A percentile compares a stretch with the other conserved stretches of the same genome.
These are phyloP conservation scores for Monosporascus sp. DNA, from an alignment of 2,329 filamentous ascomycete genomes.

Conservation along the genomic window DNA sequence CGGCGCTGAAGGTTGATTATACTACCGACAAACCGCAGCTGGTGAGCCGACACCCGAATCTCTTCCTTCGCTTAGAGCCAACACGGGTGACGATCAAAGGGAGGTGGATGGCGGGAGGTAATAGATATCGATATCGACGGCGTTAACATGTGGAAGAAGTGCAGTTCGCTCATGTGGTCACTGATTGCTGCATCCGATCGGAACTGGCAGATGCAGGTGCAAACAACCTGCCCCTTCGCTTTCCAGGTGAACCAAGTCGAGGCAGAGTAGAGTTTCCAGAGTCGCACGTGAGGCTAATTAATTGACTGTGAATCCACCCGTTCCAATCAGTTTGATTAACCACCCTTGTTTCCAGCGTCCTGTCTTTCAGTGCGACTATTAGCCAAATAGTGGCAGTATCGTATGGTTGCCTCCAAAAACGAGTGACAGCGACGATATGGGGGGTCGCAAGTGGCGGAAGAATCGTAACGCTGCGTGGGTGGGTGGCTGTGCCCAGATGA, in stretches of 20 bases:
- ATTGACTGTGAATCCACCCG: neutral
- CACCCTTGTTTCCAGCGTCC: no score
- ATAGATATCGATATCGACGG: slow-evolving; percentile 8
- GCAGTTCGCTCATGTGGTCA: neutral
- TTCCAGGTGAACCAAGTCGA: neutral
- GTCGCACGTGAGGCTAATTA: neutral
- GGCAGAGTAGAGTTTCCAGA: neutral
- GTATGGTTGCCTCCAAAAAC: no score
- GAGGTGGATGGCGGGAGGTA: neutral
- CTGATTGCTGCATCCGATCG: neutral
- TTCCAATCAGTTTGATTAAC: neutral
- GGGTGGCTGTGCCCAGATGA: no score
- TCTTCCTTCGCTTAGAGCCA: slow-evolving; percentile 6
- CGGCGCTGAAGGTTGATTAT: slow-evolving; percentile 14
- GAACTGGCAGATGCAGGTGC: neutral
- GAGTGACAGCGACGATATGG: no score
- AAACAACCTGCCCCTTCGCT: neutral
- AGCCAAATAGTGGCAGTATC: neutral
- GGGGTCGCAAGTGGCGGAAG: no score
- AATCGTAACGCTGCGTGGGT: no score
- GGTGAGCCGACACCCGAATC: neutral
- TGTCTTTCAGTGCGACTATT: neutral
- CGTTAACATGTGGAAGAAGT: slow-evolving; percentile 17
- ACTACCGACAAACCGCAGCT: slow-evolving; percentile 3
- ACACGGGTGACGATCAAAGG: slow-evolving; percentile 2